Conservation (phyloP, 768 basidiomycete genomes). For the Agrocybe praecox region DNA sequence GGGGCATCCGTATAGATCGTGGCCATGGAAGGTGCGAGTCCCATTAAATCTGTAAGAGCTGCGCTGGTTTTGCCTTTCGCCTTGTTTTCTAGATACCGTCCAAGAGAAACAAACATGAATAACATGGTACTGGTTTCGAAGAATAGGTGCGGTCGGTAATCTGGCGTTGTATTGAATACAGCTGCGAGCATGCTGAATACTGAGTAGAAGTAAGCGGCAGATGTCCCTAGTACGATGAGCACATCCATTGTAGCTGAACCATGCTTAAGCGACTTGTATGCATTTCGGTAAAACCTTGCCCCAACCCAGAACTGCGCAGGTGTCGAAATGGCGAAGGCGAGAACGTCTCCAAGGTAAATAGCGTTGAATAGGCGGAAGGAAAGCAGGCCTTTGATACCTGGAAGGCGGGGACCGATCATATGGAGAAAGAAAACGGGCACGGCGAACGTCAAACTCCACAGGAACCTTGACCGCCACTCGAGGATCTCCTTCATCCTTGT, state of each 20-base stretch:
- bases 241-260: constrained; percentile 96
- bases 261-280: constrained; percentile 91
- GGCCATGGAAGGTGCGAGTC: constrained; percentile 92
- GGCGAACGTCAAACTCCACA: constrained; percentile 76
- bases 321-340: constrained; percentile 77
- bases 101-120: constrained; percentile 95
- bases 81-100: constrained; percentile 93
- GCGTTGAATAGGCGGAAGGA: constrained; percentile 57
- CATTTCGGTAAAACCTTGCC: constrained; percentile 81
- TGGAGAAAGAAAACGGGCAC: constrained; percentile 92
- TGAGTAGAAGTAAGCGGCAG: constrained; percentile 93
- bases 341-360: constrained; percentile 80
- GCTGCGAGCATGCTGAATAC: constrained; percentile 69
- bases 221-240: constrained; percentile 92
- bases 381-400: constrained; percentile 57
- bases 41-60: constrained; percentile 95
- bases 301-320: constrained; percentile 96
- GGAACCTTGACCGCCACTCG: constrained; percentile 84
- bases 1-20: constrained; percentile 91
- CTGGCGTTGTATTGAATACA: constrained; percentile 60
- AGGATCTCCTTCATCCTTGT: constrained; percentile 89
- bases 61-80: constrained; percentile 98
- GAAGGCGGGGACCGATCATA: constrained; percentile 80
- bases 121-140: constrained; percentile 99
- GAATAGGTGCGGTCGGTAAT: constrained; percentile 84